Conservation (phyloP, 2,329 filamentous ascomycete genomes). For the Pseudogymnoascus verrucosus region DNA sequence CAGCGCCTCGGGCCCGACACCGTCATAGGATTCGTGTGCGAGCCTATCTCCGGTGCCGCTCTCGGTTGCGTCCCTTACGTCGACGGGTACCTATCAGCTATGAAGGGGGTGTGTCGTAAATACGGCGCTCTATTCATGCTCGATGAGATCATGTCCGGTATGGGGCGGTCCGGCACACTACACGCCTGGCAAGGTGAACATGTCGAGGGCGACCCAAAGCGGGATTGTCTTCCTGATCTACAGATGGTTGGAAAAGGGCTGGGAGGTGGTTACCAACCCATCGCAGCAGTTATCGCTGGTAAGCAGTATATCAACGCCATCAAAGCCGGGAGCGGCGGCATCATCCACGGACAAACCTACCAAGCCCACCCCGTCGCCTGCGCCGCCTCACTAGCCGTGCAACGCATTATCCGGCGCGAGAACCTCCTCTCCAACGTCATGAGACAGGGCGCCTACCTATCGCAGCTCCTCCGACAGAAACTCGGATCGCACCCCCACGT, state of each 20-base stretch:
- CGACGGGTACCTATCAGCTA: conserved; percentile 60
- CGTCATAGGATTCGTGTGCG: conserved; percentile 58
- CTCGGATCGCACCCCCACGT: conserved; percentile 42
- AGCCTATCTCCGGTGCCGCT: conserved; percentile 61
- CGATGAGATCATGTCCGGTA: conserved; percentile 63
- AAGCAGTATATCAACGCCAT: conserved; percentile 39
- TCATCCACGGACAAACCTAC: conserved; percentile 44
- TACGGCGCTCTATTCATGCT: conserved; percentile 69
- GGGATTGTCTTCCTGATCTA: conserved; percentile 46
- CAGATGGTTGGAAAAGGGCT: conserved; percentile 60
- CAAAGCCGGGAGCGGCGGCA: conserved; percentile 16
- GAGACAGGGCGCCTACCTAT: conserved; percentile 43
- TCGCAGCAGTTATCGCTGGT: conserved; percentile 52
- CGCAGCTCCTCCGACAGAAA: conserved; percentile 33
- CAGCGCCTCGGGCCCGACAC: conserved; percentile 50
- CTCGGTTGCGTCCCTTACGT: conserved; percentile 62
- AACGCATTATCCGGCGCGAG: conserved; percentile 49
- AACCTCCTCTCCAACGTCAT: conserved; percentile 51
- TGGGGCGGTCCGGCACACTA: conserved; percentile 44
- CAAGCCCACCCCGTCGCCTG: conserved; percentile 54
- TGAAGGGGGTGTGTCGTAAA: conserved; percentile 60
- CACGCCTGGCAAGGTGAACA: conserved; percentile 48
- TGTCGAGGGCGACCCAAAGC: conserved; percentile 20
- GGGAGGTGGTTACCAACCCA: conserved; percentile 53
- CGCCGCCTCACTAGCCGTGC: conserved; percentile 54